Conservation (phyloP, 495 filamentous ascomycete species). For the Apiosordaria backusii region DNA sequence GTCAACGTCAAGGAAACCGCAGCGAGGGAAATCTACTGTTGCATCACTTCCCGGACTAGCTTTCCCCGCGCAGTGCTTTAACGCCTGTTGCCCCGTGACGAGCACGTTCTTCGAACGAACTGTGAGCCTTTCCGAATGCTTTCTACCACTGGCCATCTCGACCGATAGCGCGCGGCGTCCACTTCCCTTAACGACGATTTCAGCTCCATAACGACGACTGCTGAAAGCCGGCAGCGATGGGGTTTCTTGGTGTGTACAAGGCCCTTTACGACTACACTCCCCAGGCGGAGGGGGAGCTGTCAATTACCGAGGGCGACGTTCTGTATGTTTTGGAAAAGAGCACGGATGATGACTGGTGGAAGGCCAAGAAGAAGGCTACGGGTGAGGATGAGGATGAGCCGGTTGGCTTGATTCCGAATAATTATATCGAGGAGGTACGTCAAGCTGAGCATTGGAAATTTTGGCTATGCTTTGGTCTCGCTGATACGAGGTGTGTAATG, state of each 20-base stretch:
- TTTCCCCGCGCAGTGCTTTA: not conserved
- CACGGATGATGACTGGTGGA: slow-evolving; percentile 94
- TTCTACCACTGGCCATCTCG: not conserved
- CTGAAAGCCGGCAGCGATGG: slow-evolving; percentile 38
- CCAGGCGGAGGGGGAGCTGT: slow-evolving; percentile 82
- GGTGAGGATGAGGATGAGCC: slow-evolving; percentile 92
- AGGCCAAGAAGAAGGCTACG: slow-evolving; percentile 93
- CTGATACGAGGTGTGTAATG: not conserved
- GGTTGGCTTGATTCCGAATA: slow-evolving; percentile 86
- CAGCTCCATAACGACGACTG: not conserved
- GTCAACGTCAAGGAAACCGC: not conserved
- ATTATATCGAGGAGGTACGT: slow-evolving; percentile 94
- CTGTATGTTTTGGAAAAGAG: slow-evolving; percentile 91
- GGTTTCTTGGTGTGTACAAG: slow-evolving; percentile 86
- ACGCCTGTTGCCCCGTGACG: not conserved
- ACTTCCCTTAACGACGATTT: not conserved
- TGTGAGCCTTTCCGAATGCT: not conserved
- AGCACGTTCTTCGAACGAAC: not conserved
- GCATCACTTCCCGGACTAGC: too few species aligned
- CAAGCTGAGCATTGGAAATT: not conserved
- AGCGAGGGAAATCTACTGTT: not conserved
- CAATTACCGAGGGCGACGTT: slow-evolving; percentile 83
- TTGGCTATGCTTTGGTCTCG: not conserved
- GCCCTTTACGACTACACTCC: slow-evolving; percentile 92
- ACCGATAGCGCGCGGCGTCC: not conserved